phyloP scores from a whole-genome alignment of 2,329 filamentous ascomycete species.

The Alternaria longipes region DNA sequence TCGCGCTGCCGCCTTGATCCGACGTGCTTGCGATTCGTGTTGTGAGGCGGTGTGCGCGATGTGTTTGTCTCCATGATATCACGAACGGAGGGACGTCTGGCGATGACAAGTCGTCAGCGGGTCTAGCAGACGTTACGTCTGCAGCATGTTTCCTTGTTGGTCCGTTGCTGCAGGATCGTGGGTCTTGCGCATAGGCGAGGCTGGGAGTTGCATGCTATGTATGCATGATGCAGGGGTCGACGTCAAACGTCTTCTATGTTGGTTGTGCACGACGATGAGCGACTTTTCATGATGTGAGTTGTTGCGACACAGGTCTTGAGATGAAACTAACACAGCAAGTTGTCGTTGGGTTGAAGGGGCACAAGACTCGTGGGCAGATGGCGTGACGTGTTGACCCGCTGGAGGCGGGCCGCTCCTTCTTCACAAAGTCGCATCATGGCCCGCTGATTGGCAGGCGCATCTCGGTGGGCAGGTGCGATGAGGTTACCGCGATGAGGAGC shows the following conservation, averaged over 20 bases:
- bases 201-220: conserved; percentile 11
- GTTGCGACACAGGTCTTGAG: neutral
- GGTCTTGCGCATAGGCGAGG: conserved; percentile 14
- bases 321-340: neutral
- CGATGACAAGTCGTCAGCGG: neutral
- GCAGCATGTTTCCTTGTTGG: conserved; percentile 3
- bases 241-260: conserved; percentile 8
- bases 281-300: neutral
- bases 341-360: neutral
- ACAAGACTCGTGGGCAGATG: conserved; percentile 7
- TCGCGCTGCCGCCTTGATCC: neutral
- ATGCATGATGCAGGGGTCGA: conserved; percentile 22
- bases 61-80: neutral
- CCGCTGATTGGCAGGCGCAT: conserved; percentile 24
- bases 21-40: conserved; percentile 3
- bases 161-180: conserved; percentile 4
- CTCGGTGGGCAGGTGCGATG: conserved; percentile 16
- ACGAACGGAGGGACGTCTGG: neutral
- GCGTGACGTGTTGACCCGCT: conserved; percentile 14
- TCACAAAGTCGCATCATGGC: conserved; percentile 4
- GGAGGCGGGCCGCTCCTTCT: conserved; percentile 21
- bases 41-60: conserved; percentile 6
- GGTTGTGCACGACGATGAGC: neutral
- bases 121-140: neutral
- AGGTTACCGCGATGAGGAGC: conserved; percentile 17